Evolutionary conservation across 371 early-diverging fungal species (phyloP).

Genomic region (Funneliformis caledonium): DNA sequence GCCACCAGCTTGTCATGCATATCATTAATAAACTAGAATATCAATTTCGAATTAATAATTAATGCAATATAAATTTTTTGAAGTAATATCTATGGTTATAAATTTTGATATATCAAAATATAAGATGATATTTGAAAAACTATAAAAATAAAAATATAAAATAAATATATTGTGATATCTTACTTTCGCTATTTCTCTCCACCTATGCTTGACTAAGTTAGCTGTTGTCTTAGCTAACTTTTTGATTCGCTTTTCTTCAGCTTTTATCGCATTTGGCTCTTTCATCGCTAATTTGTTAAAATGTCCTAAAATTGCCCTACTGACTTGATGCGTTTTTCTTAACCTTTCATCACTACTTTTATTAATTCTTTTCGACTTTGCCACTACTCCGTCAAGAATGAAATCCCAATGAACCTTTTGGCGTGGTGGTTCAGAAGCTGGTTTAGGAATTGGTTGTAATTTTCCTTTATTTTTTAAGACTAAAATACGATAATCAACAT

Average conservation of each 20-base stretch:
- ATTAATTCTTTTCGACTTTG: conserved; percentile 52
- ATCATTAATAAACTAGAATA: conserved; percentile 55
- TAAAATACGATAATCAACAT: conserved; percentile 52
- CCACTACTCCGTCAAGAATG: conserved; percentile 50
- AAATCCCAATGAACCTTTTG: conserved; percentile 49
- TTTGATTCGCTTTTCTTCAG: conserved; percentile 58
- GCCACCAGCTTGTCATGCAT: conserved; percentile 61
- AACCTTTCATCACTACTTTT: conserved; percentile 53
- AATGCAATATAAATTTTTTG: neutral
- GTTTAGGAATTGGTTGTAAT: conserved; percentile 50
- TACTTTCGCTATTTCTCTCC: conserved; percentile 68
- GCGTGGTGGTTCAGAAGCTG: conserved; percentile 49
- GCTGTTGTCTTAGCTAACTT: conserved; percentile 70
- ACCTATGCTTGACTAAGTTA: conserved; percentile 68
- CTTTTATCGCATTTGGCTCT: conserved; percentile 54
- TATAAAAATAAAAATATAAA: neutral
- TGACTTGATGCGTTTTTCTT: conserved; percentile 59
- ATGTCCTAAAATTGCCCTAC: conserved; percentile 62
- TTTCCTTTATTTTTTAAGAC: conserved; percentile 53
- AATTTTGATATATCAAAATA: neutral
- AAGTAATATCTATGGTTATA: conserved; percentile 1
- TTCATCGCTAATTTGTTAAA: conserved; percentile 59
- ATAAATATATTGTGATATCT: conserved; percentile 39
- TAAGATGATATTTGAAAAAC: neutral
- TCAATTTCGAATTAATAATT: neutral